phyloP scores from a whole-genome alignment of 1,284 basidiomycete genomes.

The Pisolithus thermaeus region DNA sequence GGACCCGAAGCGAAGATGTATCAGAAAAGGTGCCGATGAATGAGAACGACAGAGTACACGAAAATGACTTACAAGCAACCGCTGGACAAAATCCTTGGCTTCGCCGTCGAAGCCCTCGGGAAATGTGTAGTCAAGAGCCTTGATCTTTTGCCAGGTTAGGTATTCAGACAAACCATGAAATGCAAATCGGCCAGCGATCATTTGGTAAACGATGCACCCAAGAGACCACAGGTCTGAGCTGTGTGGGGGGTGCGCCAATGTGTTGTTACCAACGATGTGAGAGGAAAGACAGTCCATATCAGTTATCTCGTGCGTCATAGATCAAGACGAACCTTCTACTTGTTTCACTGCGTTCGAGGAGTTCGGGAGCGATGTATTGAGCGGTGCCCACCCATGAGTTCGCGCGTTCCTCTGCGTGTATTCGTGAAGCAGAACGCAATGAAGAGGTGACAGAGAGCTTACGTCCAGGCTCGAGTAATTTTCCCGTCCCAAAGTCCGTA shows the following conservation, averaged over 20 bases:
- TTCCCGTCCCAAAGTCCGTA: conserved; percentile 96
- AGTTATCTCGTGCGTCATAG: too few species aligned
- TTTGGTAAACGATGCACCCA: conserved; percentile 95
- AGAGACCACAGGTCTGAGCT: conserved; percentile 98
- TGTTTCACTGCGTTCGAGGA: conserved; percentile 73
- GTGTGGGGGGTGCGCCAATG: background rate
- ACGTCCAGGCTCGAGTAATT: conserved; percentile 65
- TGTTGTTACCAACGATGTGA: background rate
- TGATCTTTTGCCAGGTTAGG: conserved; percentile 77
- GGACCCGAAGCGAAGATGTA: background rate
- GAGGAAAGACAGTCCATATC: background rate
- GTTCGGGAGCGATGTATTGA: conserved; percentile 93
- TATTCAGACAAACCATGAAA: conserved; percentile 87
- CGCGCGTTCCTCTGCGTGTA: conserved; percentile 41
- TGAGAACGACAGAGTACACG: conserved; percentile 2
- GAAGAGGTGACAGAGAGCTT: conserved; percentile 13
- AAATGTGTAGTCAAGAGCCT: conserved; percentile 66
- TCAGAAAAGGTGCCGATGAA: background rate
- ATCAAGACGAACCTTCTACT: conserved; percentile 51
- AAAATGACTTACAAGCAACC: conserved; percentile 48
- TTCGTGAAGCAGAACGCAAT: background rate
- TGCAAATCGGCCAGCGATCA: conserved; percentile 89
- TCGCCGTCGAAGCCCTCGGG: conserved; percentile 67
- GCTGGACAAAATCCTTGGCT: conserved; percentile 62
- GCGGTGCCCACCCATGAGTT: conserved; percentile 95